Base-by-base conservation (phyloP, 495 filamentous ascomycete genomes). In the Chlorociboria aeruginascens region DNA sequence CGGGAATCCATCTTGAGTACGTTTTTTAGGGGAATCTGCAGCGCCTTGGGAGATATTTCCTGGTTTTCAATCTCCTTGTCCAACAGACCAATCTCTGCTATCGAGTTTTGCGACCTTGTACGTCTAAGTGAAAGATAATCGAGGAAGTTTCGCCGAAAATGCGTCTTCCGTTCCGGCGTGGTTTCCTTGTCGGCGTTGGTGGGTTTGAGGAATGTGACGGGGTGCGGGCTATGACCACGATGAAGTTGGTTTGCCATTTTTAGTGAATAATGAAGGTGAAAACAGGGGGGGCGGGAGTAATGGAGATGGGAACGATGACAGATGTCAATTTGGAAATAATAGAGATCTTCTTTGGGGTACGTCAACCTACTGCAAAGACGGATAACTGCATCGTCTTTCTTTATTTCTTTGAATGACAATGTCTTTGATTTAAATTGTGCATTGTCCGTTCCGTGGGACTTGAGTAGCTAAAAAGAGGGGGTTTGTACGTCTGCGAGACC, bases 1-100 rank as follows among this genome's bases (percentile, higher is more conserved):
- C 69, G 69, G 29, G 69, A 25, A 7, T 35, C 31, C 53, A 55
- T 55, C 16, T 47, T 6, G 44, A 48, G 17, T 32, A 8, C 16
- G 38, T 41, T 25, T 4, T 4, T 25, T 4, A 25, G 1, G 1
- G 48, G 28, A 9, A 41, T 31, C 7, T 12, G 3, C 7, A 39
- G 8, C 12, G 32, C 41, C 28, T 32, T 48, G 0, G 25, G n/a
- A 13, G 32, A 14, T 32, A 29, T 36, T 40, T 25, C 7, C 31
- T 12, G 20, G 1, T 32, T 47, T 32, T 10, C 16, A 6, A 10
- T 28, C 33, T 32, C 38, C 17, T 37, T 40, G 1, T 16, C 17
- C 36, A 25, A 25, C 20, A 25, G 4, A 4, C 20, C 20, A 1
- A 4, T 25, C 20, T 25, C 20, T 25, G 20, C 20, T 25, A 25